phyloP scores from a whole-genome alignment of 257 asterid genomes.

The Solanum peruvianum region DNA sequence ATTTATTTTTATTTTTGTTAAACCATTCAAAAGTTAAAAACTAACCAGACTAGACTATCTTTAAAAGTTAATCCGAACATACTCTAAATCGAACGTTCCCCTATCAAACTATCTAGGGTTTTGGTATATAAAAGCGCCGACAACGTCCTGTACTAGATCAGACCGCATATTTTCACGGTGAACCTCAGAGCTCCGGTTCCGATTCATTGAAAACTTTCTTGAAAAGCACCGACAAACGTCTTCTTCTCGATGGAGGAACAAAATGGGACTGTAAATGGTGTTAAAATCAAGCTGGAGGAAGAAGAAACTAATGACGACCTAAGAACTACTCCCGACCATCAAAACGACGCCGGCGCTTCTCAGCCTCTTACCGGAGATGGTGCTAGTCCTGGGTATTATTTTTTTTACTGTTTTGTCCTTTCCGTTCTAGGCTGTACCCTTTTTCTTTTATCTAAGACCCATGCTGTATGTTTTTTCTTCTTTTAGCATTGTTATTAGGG shows the following conservation, averaged over 20 bases:
- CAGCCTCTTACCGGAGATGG: slow-evolving; percentile 33
- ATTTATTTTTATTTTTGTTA: too few relatives aligned
- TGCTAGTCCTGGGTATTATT: slow-evolving; percentile 48
- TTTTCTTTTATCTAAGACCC: not conserved
- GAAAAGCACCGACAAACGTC: not conserved
- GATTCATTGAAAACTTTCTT: not conserved
- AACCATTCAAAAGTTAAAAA: too few relatives aligned
- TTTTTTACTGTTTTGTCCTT: not conserved
- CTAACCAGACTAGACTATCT: too few relatives aligned
- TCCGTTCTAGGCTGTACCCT: not conserved
- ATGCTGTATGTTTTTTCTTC: not conserved
- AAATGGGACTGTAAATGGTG: not conserved
- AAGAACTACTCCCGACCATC: not conserved
- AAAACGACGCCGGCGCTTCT: slow-evolving; percentile 9
- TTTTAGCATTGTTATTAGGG: not conserved
- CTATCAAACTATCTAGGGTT: not conserved
- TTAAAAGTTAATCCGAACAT: not conserved
- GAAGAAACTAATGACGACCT: not conserved
- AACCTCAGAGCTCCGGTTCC: not conserved
- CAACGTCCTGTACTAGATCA: not conserved
- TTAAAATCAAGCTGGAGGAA: not conserved
- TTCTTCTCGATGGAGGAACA: not conserved
- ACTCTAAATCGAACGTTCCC: not conserved
- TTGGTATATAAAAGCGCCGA: not conserved
- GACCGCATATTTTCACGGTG: not conserved